Percentiles rank a stretch among this genome's conserved stretches.
Conservation (phyloP, 371 early-diverging fungal species). For the Mortierella sp. region DNA sequence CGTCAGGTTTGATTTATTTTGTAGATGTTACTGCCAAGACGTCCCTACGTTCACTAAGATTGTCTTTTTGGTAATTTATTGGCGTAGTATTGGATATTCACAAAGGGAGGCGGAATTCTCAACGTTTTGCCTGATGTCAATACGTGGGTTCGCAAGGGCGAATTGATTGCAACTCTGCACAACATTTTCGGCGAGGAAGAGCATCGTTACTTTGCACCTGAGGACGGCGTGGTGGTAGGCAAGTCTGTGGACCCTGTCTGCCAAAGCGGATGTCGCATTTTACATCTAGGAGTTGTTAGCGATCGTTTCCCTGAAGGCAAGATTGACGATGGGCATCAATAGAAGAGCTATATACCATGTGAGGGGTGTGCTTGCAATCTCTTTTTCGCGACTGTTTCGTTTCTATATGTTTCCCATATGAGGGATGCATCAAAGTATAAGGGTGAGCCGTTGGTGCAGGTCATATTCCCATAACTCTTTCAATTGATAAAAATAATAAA, state of each 20-base stretch:
- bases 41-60: too few relatives aligned
- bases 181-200: constrained; percentile 94
- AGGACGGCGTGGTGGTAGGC: constrained; percentile 82
- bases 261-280: constrained; percentile 82
- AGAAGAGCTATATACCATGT: constrained; percentile 7
- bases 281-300: constrained; percentile 85
- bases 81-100: constrained; percentile 69
- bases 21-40: too few relatives aligned
- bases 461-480: too few relatives aligned
- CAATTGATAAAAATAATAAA: too few relatives aligned
- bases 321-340: constrained; percentile 69
- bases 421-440: too few relatives aligned
- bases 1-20: constrained; percentile 4
- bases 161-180: constrained; percentile 90
- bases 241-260: constrained; percentile 83
- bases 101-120: constrained; percentile 60
- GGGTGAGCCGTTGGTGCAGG: too few relatives aligned
- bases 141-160: constrained; percentile 88
- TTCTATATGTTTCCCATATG: not conserved
- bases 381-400: not conserved
- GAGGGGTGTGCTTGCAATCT: not conserved
- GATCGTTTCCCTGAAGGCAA: constrained; percentile 62
- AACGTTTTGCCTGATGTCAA: constrained; percentile 88
- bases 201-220: constrained; percentile 90
- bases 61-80: not conserved